Percentiles rank a stretch among this genome's conserved stretches.
phyloP scores from a whole-genome alignment of 78 protist genomes.

The Cavenderia fasciculata region DNA sequence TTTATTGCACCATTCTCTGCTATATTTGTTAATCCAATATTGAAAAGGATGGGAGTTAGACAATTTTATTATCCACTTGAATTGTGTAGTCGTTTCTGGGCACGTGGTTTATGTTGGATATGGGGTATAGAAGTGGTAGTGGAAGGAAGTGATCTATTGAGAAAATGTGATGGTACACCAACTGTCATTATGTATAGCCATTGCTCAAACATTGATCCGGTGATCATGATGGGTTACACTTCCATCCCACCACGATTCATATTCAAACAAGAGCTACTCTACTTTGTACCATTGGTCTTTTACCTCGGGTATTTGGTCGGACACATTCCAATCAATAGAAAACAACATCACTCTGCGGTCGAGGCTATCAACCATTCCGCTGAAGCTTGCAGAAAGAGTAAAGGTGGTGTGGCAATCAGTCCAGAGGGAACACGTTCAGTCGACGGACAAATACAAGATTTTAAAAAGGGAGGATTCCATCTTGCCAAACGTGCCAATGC shows the following conservation, averaged over 20 bases:
- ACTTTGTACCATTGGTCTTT: slow-evolving; percentile 35
- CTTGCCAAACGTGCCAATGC: slow-evolving; percentile 47
- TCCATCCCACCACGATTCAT: slow-evolving; percentile 40
- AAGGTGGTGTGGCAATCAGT: slow-evolving; percentile 23
- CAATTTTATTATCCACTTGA: slow-evolving; percentile 10
- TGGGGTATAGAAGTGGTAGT: background rate
- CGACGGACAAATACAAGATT: slow-evolving; percentile 63
- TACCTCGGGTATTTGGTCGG: slow-evolving; percentile 16
- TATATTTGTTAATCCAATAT: background rate
- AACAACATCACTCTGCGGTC: slow-evolving; percentile 50
- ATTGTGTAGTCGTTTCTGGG: slow-evolving; percentile 16
- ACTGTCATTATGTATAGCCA: slow-evolving; percentile 49
- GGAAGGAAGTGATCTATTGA: background rate
- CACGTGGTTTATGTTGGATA: slow-evolving; percentile 15
- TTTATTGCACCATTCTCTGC: background rate
- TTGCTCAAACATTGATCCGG: slow-evolving; percentile 48
- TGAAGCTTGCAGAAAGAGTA: background rate
- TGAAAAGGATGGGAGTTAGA: background rate
- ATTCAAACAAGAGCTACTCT: slow-evolving; percentile 43
- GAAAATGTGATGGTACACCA: background rate
- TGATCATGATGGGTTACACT: slow-evolving; percentile 38
- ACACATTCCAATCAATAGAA: slow-evolving; percentile 72
- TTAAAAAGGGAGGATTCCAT: slow-evolving; percentile 81
- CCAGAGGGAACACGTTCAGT: slow-evolving; percentile 79
- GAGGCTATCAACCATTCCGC: slow-evolving; percentile 44